Evolutionary conservation across 805 yeast genomes (phyloP), one percentile per base, ranked within the genome.

Genomic region (Hanseniaspora mollemarum): DNA sequence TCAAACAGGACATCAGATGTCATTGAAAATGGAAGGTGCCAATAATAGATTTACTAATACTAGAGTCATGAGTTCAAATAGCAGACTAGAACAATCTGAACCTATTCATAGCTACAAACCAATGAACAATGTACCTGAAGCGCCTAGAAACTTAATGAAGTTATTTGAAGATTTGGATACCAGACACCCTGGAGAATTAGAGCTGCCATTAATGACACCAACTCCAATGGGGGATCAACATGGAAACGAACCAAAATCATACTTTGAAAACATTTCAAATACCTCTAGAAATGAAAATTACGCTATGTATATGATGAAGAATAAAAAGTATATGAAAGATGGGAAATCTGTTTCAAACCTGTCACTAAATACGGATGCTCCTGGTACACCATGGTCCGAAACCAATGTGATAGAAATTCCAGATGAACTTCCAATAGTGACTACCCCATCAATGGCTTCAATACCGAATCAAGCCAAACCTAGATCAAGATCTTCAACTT

Each of bases 121-220:
- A 18, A 21, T 33, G 7, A 25, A 44, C 18, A 44, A 38, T 1
- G 62, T 59, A n/a, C 37, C 62, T 2, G 58, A 61, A 45, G 81
- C 86, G 0, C 95, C 95, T 0, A 79, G 77, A 60, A 81, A 92
- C 2, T 67, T 87, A 29, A 65, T 81, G 53, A 78, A 79, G 60
- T 64, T 87, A 25, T 86, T 86, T 61, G 87, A 81, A 18, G 51
- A 40, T 16, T 24, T 48, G 15, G 51, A 48, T 33, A 21, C 45
- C 0, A 39, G 43, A 37, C 29, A 36, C 6, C 51, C 45, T 13
- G 19, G 21, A 16, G 51, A 40, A 16, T 29, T 49, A n/a, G 46
- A 41, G 18, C 12, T 49, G 8, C 46, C 52, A 15, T 42, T 42
- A 38, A 28, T 41, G 29, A 49, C 52, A 24, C 50, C 25, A 55